These are phyloP conservation scores for Hippophae tibetana DNA, from an alignment of 306 rosid genomes.

Conservation along the genomic window DNA sequence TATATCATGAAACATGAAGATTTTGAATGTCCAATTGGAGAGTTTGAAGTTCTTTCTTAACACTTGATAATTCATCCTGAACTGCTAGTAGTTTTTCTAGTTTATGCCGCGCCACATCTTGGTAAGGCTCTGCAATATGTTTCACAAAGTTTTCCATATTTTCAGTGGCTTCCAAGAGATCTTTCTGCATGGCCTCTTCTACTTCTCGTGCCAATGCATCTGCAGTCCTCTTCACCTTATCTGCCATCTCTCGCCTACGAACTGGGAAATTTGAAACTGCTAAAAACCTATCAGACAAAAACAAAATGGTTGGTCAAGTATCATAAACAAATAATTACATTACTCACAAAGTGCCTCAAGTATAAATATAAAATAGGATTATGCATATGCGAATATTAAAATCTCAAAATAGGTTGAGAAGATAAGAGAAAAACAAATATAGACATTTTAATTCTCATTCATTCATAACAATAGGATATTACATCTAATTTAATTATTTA, in stretches of 20 bases:
- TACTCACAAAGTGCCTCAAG: neutral
- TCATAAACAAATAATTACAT: no score
- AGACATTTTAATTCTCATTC: no score
- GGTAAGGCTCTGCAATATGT: conserved; percentile 58
- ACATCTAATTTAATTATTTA: no score
- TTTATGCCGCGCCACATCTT: conserved; percentile 57
- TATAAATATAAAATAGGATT: neutral
- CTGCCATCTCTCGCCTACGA: conserved; percentile 55
- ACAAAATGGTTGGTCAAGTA: neutral
- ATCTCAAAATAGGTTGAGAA: no score
- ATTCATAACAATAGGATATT: no score
- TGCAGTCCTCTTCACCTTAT: conserved; percentile 65
- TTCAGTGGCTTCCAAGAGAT: conserved; percentile 51
- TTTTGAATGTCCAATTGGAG: conserved; percentile 72
- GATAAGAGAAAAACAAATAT: no score
- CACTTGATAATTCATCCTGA: conserved; percentile 52
- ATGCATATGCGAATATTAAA: no score
- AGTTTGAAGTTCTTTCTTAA: conserved; percentile 56
- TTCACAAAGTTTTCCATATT: conserved; percentile 51
- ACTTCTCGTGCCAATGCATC: conserved; percentile 61
- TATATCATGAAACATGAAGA: conserved; percentile 54
- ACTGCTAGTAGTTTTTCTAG: conserved; percentile 48
- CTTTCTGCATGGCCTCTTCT: conserved; percentile 84
- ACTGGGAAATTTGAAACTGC: conserved; percentile 66
- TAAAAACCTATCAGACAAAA: conserved; percentile 38